Evolutionary conservation across 2,329 filamentous ascomycete species (phyloP), one percentile per base, ranked within the genome.

Genomic region (Xylariaceae sp.): DNA sequence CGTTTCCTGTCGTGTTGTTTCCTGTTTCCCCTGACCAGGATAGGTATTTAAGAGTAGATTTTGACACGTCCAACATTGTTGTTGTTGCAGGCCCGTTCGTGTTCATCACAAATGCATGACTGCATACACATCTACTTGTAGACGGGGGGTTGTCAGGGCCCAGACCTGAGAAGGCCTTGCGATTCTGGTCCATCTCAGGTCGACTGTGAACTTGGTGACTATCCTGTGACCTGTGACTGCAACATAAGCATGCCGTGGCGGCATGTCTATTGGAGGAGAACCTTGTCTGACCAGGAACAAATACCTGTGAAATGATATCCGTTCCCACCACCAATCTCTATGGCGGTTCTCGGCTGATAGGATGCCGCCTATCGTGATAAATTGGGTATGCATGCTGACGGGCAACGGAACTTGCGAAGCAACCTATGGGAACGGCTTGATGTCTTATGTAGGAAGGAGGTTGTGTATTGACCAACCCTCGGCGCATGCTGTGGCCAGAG

Each of bases 341-440:
- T 18, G 44, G 50, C 18, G 42, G 52, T 60, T 42, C 49, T 51
- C 56, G 58, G 62, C 55, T 60, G 59, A 64, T 64, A 60, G 60
- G 57, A 58, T 39, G 44, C 60, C 53, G 57, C 57, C 48, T 60
- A 58, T 64, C 55, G 55, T 64, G 60, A 60, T 58, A 62, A 35
- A 59, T 64, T 62, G 60, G 62, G 55, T 50, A 60, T 60, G 62
- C 58, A 58, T 57, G 62, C 59, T 55, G 57, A 62, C 55, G 50
- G 35, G 52, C 18, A 42, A 55, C 34, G 35, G 34, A 42, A 44
- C 48, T 18, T 47, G 49, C 48, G 47, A 42, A 35, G 45, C 39
- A n/a, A 35, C 37, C 53, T 55, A 55, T 56, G 51, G 51, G 48
- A 55, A 59, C 48, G 18, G 9, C 11, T 48, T 51, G 48, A 45